phyloP scores from a whole-genome alignment of 768 basidiomycete species.

The Phlegmacium glaucopus region DNA sequence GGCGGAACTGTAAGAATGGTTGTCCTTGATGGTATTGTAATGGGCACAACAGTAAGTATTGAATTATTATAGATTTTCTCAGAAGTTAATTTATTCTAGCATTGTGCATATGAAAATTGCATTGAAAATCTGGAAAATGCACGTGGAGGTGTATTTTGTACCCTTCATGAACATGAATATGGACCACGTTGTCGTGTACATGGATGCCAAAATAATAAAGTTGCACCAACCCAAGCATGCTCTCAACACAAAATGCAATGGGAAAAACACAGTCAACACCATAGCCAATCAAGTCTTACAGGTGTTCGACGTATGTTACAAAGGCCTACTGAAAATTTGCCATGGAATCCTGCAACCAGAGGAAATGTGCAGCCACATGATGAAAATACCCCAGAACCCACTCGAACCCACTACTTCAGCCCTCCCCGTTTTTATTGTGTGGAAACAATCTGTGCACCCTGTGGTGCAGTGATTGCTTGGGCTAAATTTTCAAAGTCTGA shows the following conservation, averaged over 20 bases:
- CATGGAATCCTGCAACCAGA: conserved; percentile 12
- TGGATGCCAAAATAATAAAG: too few relatives aligned
- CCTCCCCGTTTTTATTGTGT: too few relatives aligned
- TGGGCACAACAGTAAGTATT: too few relatives aligned
- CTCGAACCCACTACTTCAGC: too few relatives aligned
- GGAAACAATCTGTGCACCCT: too few relatives aligned
- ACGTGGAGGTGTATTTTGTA: conserved; percentile 21
- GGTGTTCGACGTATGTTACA: conserved; percentile 14
- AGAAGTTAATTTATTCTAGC: conserved; percentile 3
- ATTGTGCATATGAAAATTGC: conserved; percentile 23
- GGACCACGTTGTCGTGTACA: too few relatives aligned
- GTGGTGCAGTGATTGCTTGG: too few relatives aligned
- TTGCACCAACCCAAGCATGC: too few relatives aligned
- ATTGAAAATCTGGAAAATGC: conserved; percentile 15
- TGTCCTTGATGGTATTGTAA: conserved; percentile 15
- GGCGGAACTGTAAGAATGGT: conserved; percentile 10
- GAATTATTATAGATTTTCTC: not conserved
- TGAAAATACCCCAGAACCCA: too few relatives aligned
- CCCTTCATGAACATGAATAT: conserved; percentile 14
- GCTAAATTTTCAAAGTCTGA: too few relatives aligned
- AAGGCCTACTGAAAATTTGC: conserved; percentile 10
- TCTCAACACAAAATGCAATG: too few relatives aligned
- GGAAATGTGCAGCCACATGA: too few relatives aligned
- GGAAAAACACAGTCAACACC: conserved; percentile 10
- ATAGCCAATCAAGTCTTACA: conserved; percentile 7